Percentiles rank a stretch among this genome's conserved stretches.
These are phyloP conservation scores for Chaetoscypha palmicola DNA, from an alignment of 2,329 filamentous ascomycete genomes.

Conservation along the genomic window DNA sequence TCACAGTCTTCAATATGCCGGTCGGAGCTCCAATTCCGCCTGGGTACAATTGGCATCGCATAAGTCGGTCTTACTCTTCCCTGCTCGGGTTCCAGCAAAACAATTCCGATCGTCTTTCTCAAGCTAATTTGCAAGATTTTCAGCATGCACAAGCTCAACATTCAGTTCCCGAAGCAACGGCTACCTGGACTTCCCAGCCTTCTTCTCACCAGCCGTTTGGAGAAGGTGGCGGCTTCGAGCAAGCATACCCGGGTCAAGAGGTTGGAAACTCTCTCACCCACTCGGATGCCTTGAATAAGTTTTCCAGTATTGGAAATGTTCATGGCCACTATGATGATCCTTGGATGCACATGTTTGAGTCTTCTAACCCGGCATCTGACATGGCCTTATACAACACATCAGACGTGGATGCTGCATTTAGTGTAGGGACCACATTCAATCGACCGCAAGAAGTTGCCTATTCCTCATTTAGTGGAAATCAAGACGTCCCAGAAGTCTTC, in stretches of 20 bases:
- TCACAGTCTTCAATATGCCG: conserved; percentile 17
- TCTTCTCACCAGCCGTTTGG: conserved; percentile 2
- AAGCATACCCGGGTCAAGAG: background rate
- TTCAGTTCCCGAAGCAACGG: background rate
- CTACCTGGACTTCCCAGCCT: conserved; percentile 5
- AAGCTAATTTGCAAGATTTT: conserved; percentile 10
- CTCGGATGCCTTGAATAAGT: conserved; percentile 12
- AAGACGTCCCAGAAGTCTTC: no score
- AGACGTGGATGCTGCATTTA: no score
- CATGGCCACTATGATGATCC: conserved; percentile 23
- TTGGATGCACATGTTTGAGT: conserved; percentile 12
- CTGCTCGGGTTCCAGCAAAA: background rate
- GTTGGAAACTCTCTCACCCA: conserved; percentile 14
- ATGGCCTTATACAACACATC: no score
- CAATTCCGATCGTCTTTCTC: background rate
- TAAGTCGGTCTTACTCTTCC: background rate
- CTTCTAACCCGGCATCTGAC: no score
- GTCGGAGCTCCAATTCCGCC: conserved; percentile 18
- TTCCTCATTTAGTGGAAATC: no score
- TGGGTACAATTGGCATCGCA: conserved; percentile 15
- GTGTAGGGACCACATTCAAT: no score
- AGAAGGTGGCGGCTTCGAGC: background rate
- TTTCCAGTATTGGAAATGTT: conserved; percentile 14
- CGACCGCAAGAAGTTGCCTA: no score
- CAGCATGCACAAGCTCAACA: background rate